A percentile compares a stretch with the other conserved stretches of the same genome.
phyloP scores from a whole-genome alignment of 208 protist genomes.

The Acanthamoeba triangularis region DNA sequence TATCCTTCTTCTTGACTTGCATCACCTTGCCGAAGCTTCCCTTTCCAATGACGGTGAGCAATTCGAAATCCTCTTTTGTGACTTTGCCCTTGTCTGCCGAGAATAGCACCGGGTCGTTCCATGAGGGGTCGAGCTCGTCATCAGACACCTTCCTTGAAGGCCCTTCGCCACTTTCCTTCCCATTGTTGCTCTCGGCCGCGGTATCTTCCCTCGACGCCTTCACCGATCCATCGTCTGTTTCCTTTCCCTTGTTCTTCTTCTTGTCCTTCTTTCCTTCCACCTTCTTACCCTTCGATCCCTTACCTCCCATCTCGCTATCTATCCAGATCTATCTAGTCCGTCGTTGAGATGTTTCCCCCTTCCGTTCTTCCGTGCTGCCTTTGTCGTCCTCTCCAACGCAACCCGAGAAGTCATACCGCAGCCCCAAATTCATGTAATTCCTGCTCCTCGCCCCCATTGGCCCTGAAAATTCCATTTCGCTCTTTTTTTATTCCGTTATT shows the following conservation, averaged over 20 bases:
- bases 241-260: slow-evolving; percentile 29
- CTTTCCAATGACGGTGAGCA: slow-evolving; percentile 91
- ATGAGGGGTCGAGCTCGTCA: slow-evolving; percentile 44
- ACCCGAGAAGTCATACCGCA: no score
- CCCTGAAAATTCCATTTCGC: no score
- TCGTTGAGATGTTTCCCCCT: no score
- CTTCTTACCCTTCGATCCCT: slow-evolving; percentile 20
- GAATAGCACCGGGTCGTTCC: slow-evolving; percentile 26
- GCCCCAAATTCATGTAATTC: no score
- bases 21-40: slow-evolving; percentile 91
- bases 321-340: no score
- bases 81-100: slow-evolving; percentile 85
- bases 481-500: no score
- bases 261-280: slow-evolving; percentile 49
- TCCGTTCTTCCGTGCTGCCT: no score
- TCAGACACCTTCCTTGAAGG: not conserved
- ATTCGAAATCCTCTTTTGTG: slow-evolving; percentile 89
- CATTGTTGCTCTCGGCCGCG: not conserved
- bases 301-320: slow-evolving; percentile 16
- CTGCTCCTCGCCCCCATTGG: no score
- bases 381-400: no score
- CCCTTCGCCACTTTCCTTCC: slow-evolving; percentile 33
- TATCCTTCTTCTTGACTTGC: slow-evolving; percentile 89
- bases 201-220: not conserved
- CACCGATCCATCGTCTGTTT: not conserved